Evolutionary conservation across 495 filamentous ascomycete species (phyloP), one percentile per base, ranked within the genome.

Genomic region (Entonaema liquescens): DNA sequence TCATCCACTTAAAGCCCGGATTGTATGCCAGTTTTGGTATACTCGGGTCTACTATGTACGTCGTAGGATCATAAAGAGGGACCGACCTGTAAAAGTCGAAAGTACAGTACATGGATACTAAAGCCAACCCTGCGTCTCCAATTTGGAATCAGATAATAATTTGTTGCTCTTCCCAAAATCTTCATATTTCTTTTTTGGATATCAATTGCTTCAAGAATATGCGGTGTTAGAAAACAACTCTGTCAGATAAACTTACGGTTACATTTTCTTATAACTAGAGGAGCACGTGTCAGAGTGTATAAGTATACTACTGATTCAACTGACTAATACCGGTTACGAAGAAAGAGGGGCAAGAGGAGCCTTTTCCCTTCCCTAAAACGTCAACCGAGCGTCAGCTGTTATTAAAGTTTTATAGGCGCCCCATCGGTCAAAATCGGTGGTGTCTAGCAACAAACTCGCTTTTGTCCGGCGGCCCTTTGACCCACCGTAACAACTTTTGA

Each of bases 371-470:
- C 59, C 63, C 44, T 65, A 53, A 67, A 67, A 29, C 64, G 70
- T 65, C 70, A 72, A 72, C 70, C 65, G 61, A 72, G 60, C 63
- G 69, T 72, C 69, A 71, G 69, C 64, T 60, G 60, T 65, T 60
- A 60, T 28, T 65, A 61, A 56, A 38, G 6, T 36, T 31, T 64
- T 36, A 42, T 64, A 52, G 15, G 26, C 17, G 44, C 31, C 9
- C 49, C 55, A 61, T 72, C 70, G 70, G 70, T 68, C 64, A 65
- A 72, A 68, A 68, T 68, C 70, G 70, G 70, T 65, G 40, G 33
- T 57, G 33, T 55, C 50, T 65, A 44, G 36, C 58, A 50, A 17
- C 62, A 71, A 71, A 65, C 61, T 62, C 23, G 49, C 56, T 61
- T 65, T 65, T 56, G 67, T 70, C 67, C 67, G 62, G 55, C 28